phyloP scores from a whole-genome alignment of 2,329 filamentous ascomycete species.

The Parafenestella ontariensis region DNA sequence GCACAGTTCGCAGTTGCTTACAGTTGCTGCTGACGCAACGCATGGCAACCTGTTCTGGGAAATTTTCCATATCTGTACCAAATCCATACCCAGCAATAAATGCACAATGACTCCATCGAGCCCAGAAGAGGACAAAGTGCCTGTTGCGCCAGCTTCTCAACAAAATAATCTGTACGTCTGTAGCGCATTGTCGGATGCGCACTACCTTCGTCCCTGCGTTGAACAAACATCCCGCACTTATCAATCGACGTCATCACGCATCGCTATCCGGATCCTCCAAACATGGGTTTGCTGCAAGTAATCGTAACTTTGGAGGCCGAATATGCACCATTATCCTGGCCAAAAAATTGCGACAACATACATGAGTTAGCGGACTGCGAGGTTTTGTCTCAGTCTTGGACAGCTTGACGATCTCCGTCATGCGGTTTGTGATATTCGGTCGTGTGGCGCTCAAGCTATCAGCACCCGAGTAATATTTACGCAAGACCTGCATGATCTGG shows the following conservation, averaged over 20 bases:
- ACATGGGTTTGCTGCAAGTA: slow-evolving; percentile 10
- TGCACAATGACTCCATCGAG: slow-evolving; percentile 12
- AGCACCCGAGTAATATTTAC: neutral
- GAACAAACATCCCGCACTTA: slow-evolving; percentile 1
- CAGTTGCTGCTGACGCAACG: no score
- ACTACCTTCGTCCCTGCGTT: slow-evolving; percentile 18
- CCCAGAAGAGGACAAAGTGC: slow-evolving; percentile 1
- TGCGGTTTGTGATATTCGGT: slow-evolving; percentile 5
- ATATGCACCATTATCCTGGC: neutral
- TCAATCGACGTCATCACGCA: slow-evolving; percentile 25
- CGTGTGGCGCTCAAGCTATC: neutral
- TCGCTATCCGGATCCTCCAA: slow-evolving; percentile 3
- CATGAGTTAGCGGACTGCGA: slow-evolving; percentile 1
- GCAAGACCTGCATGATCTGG: neutral
- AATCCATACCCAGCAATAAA: neutral
- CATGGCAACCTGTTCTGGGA: no score
- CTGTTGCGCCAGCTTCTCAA: slow-evolving; percentile 17
- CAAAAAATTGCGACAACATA: slow-evolving; percentile 3
- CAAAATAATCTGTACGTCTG: slow-evolving; percentile 9
- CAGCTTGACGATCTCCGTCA: slow-evolving; percentile 10
- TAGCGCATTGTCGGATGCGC: slow-evolving; percentile 14
- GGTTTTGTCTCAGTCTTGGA: slow-evolving; percentile 4
- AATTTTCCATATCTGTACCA: no score
- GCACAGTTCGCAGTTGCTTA: no score
- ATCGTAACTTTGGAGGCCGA: slow-evolving; percentile 6